Conservation (phyloP, 306 rosid species). For the Abrus precatorius region DNA sequence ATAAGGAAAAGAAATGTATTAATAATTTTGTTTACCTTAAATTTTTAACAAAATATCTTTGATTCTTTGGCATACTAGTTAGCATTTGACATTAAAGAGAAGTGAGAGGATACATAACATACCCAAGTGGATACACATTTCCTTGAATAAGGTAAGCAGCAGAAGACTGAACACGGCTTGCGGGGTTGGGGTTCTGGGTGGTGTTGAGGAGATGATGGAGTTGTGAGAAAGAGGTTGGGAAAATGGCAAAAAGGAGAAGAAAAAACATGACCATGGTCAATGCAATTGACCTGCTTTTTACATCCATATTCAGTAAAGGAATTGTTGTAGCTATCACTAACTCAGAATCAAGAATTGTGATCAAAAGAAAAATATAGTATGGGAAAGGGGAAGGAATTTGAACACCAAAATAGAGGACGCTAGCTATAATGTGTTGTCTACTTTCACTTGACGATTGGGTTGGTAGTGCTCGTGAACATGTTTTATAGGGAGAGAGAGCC, state of each 20-base stretch:
- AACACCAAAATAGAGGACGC: background rate
- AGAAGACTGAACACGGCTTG: slow-evolving; percentile 37
- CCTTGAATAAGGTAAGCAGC: slow-evolving; percentile 60
- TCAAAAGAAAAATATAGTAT: background rate
- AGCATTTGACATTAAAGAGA: background rate
- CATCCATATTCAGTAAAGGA: slow-evolving; percentile 8
- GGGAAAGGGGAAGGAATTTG: background rate
- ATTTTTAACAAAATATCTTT: background rate
- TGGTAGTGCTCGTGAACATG: background rate
- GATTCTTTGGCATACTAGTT: background rate
- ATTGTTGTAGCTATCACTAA: background rate
- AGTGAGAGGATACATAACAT: slow-evolving; percentile 37
- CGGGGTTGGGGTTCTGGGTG: background rate
- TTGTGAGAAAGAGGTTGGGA: slow-evolving; percentile 52
- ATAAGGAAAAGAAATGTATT: too few species aligned
- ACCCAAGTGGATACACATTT: slow-evolving; percentile 90
- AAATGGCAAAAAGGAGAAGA: slow-evolving; percentile 47
- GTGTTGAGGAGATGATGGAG: slow-evolving; percentile 40
- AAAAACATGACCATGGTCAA: slow-evolving; percentile 30
- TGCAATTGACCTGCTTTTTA: slow-evolving; percentile 34
- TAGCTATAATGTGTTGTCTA: background rate
- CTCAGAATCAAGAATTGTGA: background rate
- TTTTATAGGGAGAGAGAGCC: too few species aligned
- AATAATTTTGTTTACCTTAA: background rate
- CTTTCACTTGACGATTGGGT: too few species aligned